A percentile compares a stretch with the other conserved stretches of the same genome.
Evolutionary conservation across 2,329 filamentous ascomycete species (phyloP).

Genomic region (Graphilbum ipis-grandicollis): DNA sequence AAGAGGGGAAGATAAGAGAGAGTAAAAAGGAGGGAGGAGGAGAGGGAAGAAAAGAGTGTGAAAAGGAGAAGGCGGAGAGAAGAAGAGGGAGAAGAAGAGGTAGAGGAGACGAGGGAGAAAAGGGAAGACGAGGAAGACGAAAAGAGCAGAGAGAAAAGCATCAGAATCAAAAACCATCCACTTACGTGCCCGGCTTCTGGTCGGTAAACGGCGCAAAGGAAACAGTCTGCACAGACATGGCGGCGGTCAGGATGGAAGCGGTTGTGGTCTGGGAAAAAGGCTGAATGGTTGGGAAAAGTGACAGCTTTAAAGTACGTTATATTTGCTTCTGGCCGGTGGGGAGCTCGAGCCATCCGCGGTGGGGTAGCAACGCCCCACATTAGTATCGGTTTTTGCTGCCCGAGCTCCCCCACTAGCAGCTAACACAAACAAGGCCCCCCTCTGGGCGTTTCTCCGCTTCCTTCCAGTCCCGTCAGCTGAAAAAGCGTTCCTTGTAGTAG

Average conservation of each 20-base stretch:
- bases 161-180: slow-evolving; percentile 21
- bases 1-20: neutral
- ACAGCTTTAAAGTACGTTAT: no score
- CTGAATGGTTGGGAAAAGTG: no score
- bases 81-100: neutral
- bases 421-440: no score
- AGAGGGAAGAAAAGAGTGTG: neutral
- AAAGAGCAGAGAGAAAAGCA: no score
- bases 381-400: no score
- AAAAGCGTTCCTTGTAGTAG: slow-evolving; percentile 56
- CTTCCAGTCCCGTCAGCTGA: neutral
- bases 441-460: no score
- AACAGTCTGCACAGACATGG: slow-evolving; percentile 60
- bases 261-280: no score
- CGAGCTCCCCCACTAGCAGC: no score
- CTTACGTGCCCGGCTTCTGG: slow-evolving; percentile 98
- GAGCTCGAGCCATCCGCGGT: no score
- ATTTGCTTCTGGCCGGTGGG: no score
- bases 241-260: neutral
- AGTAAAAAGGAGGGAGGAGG: neutral
- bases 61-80: neutral
- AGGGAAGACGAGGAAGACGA: neutral
- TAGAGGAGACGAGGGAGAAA: neutral
- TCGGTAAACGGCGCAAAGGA: slow-evolving; percentile 74
- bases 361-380: no score